Percentiles rank a stretch among this genome's conserved stretches.
Evolutionary conservation across 176 grass and related monocot species (phyloP).

Genomic region (Pontederia paniculata): DNA sequence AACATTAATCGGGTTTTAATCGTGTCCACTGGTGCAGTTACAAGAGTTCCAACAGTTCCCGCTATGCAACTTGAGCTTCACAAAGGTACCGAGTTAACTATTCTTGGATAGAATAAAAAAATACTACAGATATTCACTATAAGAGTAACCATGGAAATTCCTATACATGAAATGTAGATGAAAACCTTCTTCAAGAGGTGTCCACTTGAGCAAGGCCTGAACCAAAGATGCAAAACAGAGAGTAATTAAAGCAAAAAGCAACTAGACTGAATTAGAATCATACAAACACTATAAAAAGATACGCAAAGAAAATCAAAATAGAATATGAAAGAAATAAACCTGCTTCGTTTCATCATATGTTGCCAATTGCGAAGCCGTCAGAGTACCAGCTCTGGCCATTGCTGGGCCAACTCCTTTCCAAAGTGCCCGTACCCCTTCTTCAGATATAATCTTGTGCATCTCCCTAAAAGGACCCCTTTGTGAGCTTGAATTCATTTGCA

Average conservation of each 20-base stretch:
- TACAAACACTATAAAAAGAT: not conserved
- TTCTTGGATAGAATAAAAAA: slow-evolving; percentile 18
- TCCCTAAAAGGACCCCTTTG: slow-evolving; percentile 46
- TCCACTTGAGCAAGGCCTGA: slow-evolving; percentile 74
- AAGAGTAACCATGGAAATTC: slow-evolving; percentile 26
- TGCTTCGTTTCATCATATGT: slow-evolving; percentile 94
- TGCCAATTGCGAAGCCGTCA: slow-evolving; percentile 92
- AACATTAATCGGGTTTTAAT: slow-evolving; percentile 96
- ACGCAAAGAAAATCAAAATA: not conserved
- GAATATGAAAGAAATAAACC: slow-evolving; percentile 18
- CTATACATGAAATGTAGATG: slow-evolving; percentile 89
- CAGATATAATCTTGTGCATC: slow-evolving; percentile 50
- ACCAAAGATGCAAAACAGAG: slow-evolving; percentile 4
- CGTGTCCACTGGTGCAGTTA: slow-evolving; percentile 78
- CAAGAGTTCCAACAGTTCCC: slow-evolving; percentile 69
- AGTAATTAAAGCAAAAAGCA: not conserved
- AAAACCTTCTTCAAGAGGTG: slow-evolving; percentile 74
- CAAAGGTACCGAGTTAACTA: slow-evolving; percentile 23
- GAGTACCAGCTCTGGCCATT: slow-evolving; percentile 79
- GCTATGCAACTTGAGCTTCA: slow-evolving; percentile 90
- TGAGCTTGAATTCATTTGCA: slow-evolving; percentile 54
- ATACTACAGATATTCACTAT: slow-evolving; percentile 19
- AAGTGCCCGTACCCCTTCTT: slow-evolving; percentile 67
- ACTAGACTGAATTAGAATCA: not conserved
- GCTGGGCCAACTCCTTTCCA: slow-evolving; percentile 99